Evolutionary conservation across 345 rosid genomes (phyloP).

Genomic region (Aquilaria malaccensis): DNA sequence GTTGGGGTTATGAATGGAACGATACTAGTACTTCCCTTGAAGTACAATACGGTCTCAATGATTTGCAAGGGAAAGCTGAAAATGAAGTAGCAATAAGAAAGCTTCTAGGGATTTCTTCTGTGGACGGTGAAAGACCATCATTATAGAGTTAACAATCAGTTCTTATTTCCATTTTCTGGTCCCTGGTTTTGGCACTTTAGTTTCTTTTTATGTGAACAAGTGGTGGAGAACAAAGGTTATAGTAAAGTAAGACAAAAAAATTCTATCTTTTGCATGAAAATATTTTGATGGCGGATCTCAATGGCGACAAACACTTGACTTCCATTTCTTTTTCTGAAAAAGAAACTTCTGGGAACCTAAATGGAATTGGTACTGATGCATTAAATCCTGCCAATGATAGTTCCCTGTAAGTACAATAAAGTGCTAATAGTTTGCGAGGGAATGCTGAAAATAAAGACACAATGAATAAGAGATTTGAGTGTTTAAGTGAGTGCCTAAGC

Average conservation of each 20-base stretch:
- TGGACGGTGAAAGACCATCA: constrained; percentile 59
- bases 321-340: constrained; percentile 13
- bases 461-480: constrained; percentile 28
- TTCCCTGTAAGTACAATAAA: constrained; percentile 74
- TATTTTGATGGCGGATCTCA: too few relatives aligned
- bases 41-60: constrained; percentile 70
- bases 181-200: background rate
- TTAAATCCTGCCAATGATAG: constrained; percentile 36
- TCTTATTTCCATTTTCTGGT: background rate
- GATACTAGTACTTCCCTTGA: constrained; percentile 67
- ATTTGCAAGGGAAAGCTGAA: constrained; percentile 85
- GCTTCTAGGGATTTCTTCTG: constrained; percentile 71
- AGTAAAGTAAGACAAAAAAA: too few relatives aligned
- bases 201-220: too few relatives aligned
- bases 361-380: constrained; percentile 32
- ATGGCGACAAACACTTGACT: constrained; percentile 19
- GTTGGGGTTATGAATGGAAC: constrained; percentile 81
- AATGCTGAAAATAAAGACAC: constrained; percentile 77
- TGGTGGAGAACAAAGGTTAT: too few relatives aligned
- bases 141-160: constrained; percentile 23
- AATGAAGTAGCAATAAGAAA: constrained; percentile 59
- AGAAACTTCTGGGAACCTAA: constrained; percentile 80
- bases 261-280: too few relatives aligned
- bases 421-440: constrained; percentile 69
- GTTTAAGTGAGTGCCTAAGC: too few relatives aligned